phyloP scores from a whole-genome alignment of 345 rosid genomes.

The Trapa incisa region DNA sequence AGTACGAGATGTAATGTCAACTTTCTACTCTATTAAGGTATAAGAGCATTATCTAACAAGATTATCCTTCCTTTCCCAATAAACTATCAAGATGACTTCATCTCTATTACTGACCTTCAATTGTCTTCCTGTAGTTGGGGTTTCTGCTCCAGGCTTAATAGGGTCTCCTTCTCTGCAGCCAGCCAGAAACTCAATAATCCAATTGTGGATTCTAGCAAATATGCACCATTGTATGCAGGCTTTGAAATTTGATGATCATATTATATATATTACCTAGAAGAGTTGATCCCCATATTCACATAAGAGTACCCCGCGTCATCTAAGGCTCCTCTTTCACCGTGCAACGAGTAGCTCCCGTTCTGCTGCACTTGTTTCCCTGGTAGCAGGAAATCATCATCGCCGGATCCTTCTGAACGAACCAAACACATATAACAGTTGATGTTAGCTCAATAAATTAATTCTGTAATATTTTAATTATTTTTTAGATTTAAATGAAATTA shows the following conservation, averaged over 20 bases:
- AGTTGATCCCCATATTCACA: slow-evolving; percentile 20
- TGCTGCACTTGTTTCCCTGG: slow-evolving; percentile 8
- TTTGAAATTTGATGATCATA: neutral
- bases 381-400: slow-evolving; percentile 28
- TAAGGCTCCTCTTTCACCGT: slow-evolving; percentile 10
- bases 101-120: neutral
- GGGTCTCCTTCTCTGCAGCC: slow-evolving; percentile 15
- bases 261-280: slow-evolving; percentile 23
- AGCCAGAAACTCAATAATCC: neutral
- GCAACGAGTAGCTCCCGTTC: slow-evolving; percentile 6
- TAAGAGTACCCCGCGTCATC: slow-evolving; percentile 1
- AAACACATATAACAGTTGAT: no score
- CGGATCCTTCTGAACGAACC: slow-evolving; percentile 26
- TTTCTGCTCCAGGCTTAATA: slow-evolving; percentile 3
- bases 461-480: no score
- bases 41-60: no score
- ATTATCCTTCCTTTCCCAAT: no score
- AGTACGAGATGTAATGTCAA: no score
- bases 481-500: no score
- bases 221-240: neutral
- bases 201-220: neutral
- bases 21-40: no score
- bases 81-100: no score
- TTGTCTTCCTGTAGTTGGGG: slow-evolving; percentile 1
- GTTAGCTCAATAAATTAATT: neutral